Base-by-base conservation (phyloP, 139 green algal species). In the Nannochloris sp. region DNA sequence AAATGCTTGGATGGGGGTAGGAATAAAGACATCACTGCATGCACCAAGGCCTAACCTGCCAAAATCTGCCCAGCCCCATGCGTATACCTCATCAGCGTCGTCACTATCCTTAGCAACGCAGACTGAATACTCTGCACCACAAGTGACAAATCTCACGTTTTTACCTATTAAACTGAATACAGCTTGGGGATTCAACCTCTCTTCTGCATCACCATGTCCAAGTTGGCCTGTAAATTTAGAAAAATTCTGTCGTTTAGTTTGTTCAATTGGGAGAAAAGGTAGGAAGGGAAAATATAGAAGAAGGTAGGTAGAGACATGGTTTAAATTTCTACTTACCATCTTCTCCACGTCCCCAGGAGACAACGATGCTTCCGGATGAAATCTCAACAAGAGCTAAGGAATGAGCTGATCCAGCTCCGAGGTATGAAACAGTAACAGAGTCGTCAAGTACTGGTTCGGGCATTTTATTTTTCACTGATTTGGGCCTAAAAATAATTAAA, bases 81-180 rank as follows among this genome's bases (percentile, higher is more conserved):
- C 32, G 34, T 65, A 53, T 19, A 65, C 34, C 15, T 57, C 15
- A n/a, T 54, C 13, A 24, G 24, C 27, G 19, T 57, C 59, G 0
- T 35, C 34, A n/a, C 29, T 37, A 19, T 51, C 42, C 19, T 19
- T 19, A 51, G 42, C 19, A 0, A 90, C 70, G 4, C 84, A 87
- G 31, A 93, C 60, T 1, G 78, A 88, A 78, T 95, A 92, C 54
- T 97, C 90, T 23, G 90, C 90, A 15, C 90, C 90, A 55, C 87
- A 92, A 12, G 74, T 57, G 2, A 93, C 72, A 4, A 19, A 15
- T 25, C 46, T 73, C 3, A 88, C 57, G 12, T 70, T 67, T 14
- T 60, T 51, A 6, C 65, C 65, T 2, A 81, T 34, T 30, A 95
- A 55, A 0, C 60, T 34, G 23, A 71, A 61, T 0, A 95, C 71